Evolutionary conservation across 495 filamentous ascomycete species (phyloP).

Genomic region (Lophium mytilinum): DNA sequence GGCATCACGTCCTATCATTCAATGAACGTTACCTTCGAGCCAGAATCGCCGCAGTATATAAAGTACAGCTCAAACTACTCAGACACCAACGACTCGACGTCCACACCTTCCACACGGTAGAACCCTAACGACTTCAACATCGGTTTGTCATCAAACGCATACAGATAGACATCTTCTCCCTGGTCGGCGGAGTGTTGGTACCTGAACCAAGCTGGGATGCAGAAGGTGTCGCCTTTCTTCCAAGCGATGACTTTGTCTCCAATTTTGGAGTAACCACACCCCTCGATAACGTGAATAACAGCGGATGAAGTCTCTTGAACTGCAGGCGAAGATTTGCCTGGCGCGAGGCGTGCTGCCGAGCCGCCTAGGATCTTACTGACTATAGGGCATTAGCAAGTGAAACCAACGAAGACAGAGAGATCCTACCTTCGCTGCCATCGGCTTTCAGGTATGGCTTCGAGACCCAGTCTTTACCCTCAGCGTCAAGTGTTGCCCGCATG

Average conservation of each 20-base stretch:
- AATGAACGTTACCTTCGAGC: no score
- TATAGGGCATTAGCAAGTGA: not conserved
- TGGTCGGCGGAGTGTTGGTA: constrained; percentile 37
- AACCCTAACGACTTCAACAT: constrained; percentile 41
- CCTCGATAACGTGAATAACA: constrained; percentile 39
- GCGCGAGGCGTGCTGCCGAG: constrained; percentile 34
- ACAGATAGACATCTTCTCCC: constrained; percentile 37
- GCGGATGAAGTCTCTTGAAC: constrained; percentile 36
- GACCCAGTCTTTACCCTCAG: constrained; percentile 17
- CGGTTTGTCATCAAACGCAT: constrained; percentile 41
- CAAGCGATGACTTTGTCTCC: constrained; percentile 31
- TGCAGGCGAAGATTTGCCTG: constrained; percentile 22
- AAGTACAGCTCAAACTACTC: no score
- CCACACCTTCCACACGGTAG: constrained; percentile 33
- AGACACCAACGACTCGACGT: constrained; percentile 25
- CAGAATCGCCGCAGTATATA: no score
- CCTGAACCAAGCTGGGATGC: constrained; percentile 38
- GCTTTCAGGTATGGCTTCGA: constrained; percentile 29
- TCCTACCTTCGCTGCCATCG: constrained; percentile 32
- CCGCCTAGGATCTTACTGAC: constrained; percentile 34
- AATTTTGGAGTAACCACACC: constrained; percentile 32
- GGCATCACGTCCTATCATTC: no score
- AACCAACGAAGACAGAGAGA: not conserved
- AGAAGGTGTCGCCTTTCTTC: constrained; percentile 40
- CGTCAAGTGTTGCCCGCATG: constrained; percentile 35